Evolutionary conservation across 306 rosid genomes (phyloP).

Genomic region (peach (Prunus persica)): DNA sequence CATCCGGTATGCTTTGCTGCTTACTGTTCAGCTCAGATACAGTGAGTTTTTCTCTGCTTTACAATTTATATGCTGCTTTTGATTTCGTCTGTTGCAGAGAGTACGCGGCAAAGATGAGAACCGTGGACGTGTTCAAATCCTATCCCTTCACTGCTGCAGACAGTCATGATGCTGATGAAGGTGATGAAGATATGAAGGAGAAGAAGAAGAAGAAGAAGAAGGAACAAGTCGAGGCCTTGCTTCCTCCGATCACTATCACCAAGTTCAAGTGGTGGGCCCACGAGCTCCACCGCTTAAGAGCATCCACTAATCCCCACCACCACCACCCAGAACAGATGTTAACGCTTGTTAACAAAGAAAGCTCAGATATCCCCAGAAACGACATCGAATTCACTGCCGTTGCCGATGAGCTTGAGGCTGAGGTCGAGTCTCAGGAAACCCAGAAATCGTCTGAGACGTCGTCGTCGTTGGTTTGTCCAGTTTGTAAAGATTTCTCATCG

Average conservation of each 20-base stretch:
- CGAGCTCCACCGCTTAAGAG: conserved; percentile 50
- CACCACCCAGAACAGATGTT: background rate
- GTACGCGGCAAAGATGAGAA: conserved; percentile 75
- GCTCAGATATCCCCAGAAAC: conserved; percentile 17
- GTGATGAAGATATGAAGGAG: background rate
- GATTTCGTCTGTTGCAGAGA: conserved; percentile 41
- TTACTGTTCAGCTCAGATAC: background rate
- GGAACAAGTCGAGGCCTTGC: conserved; percentile 37
- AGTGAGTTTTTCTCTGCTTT: background rate
- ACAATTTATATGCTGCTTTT: background rate
- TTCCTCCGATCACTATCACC: conserved; percentile 66
- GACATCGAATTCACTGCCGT: conserved; percentile 3
- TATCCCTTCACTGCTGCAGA: conserved; percentile 60
- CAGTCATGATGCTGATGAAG: conserved; percentile 7
- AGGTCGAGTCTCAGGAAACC: conserved; percentile 25
- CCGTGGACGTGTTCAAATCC: conserved; percentile 54
- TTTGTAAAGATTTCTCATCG: conserved; percentile 54
- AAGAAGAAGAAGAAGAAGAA: background rate
- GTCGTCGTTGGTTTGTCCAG: conserved; percentile 64
- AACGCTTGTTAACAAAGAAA: conserved; percentile 15
- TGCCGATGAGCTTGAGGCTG: background rate
- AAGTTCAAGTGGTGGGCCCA: conserved; percentile 76
- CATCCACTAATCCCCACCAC: background rate
- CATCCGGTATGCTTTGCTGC: conserved; percentile 53
- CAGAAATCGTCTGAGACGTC: background rate